Percentiles rank a stretch among this genome's conserved stretches.
Evolutionary conservation across 257 asterid genomes (phyloP).

Genomic region (Solanum gandarillasii): DNA sequence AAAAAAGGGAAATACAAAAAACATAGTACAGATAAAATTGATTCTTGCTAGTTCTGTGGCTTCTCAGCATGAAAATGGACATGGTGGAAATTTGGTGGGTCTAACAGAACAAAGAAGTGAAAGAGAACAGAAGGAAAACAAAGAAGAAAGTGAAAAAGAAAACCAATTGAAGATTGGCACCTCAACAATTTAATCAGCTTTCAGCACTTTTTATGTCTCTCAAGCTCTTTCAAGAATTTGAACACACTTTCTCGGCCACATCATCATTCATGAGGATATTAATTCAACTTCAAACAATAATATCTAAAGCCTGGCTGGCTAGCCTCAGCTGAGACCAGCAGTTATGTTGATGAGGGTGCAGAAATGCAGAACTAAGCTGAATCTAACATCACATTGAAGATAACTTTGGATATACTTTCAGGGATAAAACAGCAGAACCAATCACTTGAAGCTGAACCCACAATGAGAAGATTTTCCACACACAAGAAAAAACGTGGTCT

Average conservation of each 20-base stretch:
- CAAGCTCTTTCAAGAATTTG: background rate
- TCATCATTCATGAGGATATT: background rate
- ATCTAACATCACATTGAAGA: background rate
- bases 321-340: background rate
- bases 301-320: background rate
- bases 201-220: background rate
- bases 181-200: background rate
- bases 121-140: background rate
- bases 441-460: background rate
- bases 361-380: background rate
- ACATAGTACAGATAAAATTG: background rate
- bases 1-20: background rate
- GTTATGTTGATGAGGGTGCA: background rate
- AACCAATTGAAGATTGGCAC: background rate
- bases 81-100: background rate
- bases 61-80: background rate
- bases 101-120: background rate
- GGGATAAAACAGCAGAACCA: background rate
- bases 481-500: background rate
- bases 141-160: background rate
- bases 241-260: background rate
- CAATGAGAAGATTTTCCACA: background rate
- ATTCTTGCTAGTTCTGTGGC: background rate
- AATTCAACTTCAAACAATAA: background rate
- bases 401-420: background rate